These are phyloP conservation scores for Penicillium egyptiacum DNA, from an alignment of 495 filamentous ascomycete genomes.

Conservation along the genomic window DNA sequence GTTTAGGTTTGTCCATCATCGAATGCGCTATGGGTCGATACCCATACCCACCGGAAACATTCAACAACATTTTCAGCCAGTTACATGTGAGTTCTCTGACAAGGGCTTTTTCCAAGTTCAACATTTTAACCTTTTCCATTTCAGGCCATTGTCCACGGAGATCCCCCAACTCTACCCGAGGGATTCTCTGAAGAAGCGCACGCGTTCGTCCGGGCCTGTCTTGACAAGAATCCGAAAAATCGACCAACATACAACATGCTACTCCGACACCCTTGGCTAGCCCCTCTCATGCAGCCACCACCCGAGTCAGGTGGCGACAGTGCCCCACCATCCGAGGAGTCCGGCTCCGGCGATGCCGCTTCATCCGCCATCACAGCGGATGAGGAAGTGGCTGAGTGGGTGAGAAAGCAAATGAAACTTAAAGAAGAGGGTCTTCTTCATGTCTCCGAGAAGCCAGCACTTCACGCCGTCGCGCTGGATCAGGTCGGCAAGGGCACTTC, in stretches of 20 bases:
- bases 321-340: constrained; percentile 41
- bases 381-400: constrained; percentile 82
- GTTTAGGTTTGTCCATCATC: constrained; percentile 88
- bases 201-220: constrained; percentile 83
- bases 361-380: constrained; percentile 57
- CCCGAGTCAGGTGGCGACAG: constrained; percentile 77
- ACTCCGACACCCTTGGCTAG: constrained; percentile 84
- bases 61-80: constrained; percentile 98
- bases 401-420: constrained; percentile 64
- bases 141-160: constrained; percentile 95
- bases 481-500: constrained; percentile 46
- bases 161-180: constrained; percentile 82
- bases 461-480: constrained; percentile 77
- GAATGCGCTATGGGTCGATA: constrained; percentile 96
- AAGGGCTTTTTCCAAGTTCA: constrained; percentile 7
- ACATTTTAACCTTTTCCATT: constrained; percentile 17
- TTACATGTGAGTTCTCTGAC: constrained; percentile 71
- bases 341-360: constrained; percentile 43
- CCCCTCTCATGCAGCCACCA: constrained; percentile 74
- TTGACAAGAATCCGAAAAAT: constrained; percentile 88
- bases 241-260: constrained; percentile 89
- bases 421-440: constrained; percentile 54
- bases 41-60: constrained; percentile 96
- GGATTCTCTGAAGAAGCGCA: constrained; percentile 77
- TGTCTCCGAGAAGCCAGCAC: constrained; percentile 60